A percentile compares a stretch with the other conserved stretches of the same genome.
phyloP scores from a whole-genome alignment of 129 eudicot genomes.

The Lonicera japonica region DNA sequence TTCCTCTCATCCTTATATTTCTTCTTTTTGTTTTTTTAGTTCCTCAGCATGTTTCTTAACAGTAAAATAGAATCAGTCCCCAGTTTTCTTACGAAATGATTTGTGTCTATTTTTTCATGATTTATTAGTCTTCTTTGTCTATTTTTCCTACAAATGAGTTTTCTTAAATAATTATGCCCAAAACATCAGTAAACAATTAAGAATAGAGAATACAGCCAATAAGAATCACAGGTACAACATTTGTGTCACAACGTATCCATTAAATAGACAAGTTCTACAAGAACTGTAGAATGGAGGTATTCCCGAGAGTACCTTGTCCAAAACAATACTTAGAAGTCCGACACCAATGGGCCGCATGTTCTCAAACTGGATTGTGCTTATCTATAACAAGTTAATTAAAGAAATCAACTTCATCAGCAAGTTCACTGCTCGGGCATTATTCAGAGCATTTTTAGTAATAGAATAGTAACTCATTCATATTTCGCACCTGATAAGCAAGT shows the following conservation, averaged over 20 bases:
- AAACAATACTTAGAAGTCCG: slow-evolving; percentile 65
- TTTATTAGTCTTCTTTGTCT: no score
- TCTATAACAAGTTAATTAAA: slow-evolving; percentile 37
- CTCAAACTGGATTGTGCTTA: slow-evolving; percentile 92
- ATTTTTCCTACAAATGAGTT: no score
- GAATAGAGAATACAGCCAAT: not conserved
- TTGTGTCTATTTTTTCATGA: no score
- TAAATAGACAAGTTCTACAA: no score
- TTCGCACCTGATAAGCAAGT: slow-evolving; percentile 88
- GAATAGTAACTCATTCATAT: not conserved
- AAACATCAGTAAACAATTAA: not conserved
- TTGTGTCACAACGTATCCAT: not conserved
- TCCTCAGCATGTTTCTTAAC: no score
- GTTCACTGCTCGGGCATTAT: not conserved
- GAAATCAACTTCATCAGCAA: slow-evolving; percentile 14
- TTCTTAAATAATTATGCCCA: no score
- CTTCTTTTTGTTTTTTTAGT: no score
- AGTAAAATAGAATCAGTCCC: no score
- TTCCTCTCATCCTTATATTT: no score
- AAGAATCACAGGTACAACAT: not conserved
- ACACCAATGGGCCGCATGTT: slow-evolving; percentile 89
- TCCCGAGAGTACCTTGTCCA: slow-evolving; percentile 72
- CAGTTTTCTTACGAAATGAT: no score
- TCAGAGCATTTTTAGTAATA: slow-evolving; percentile 2
- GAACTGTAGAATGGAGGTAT: slow-evolving; percentile 6